A percentile compares a stretch with the other conserved stretches of the same genome.
phyloP scores from a whole-genome alignment of 768 basidiomycete genomes.

The Mycena vitilis region DNA sequence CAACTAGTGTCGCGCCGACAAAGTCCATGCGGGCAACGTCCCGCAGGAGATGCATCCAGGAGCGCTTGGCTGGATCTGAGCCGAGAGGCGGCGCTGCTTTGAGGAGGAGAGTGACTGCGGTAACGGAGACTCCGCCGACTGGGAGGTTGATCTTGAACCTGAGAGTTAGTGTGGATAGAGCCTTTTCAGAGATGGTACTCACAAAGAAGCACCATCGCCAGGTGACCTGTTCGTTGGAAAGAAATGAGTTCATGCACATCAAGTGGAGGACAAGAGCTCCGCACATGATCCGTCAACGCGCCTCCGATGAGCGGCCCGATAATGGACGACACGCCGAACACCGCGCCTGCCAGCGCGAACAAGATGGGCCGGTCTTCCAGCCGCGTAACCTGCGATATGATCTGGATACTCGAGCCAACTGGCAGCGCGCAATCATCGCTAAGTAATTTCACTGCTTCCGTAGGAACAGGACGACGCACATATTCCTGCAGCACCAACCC shows the following conservation, averaged over 20 bases:
- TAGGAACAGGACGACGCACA: too few relatives aligned
- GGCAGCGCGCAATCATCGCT: too few relatives aligned
- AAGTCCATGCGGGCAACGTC: slow-evolving; percentile 46
- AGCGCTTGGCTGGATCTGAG: slow-evolving; percentile 10
- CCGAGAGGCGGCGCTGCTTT: slow-evolving; percentile 22
- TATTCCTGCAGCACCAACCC: too few relatives aligned
- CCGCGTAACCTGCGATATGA: slow-evolving; percentile 35
- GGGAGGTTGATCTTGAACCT: slow-evolving; percentile 35
- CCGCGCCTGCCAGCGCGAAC: slow-evolving; percentile 20
- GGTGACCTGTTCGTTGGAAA: slow-evolving; percentile 20
- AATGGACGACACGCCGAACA: slow-evolving; percentile 47
- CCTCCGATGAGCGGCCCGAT: background rate
- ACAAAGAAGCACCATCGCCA: slow-evolving; percentile 39
- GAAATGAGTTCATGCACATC: too few relatives aligned
- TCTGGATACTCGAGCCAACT: slow-evolving; percentile 8
- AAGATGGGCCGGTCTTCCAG: slow-evolving; percentile 44
- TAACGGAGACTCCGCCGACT: slow-evolving; percentile 29
- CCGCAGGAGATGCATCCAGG: background rate
- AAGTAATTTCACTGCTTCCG: too few relatives aligned
- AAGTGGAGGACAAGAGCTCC: too few relatives aligned
- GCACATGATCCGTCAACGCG: too few relatives aligned
- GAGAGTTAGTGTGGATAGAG: background rate
- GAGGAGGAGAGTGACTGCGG: slow-evolving; percentile 20
- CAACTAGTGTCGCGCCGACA: slow-evolving; percentile 49
- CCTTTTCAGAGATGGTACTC: background rate